phyloP scores from a whole-genome alignment of 75 land plant species.

The Ceratopteris richardii region DNA sequence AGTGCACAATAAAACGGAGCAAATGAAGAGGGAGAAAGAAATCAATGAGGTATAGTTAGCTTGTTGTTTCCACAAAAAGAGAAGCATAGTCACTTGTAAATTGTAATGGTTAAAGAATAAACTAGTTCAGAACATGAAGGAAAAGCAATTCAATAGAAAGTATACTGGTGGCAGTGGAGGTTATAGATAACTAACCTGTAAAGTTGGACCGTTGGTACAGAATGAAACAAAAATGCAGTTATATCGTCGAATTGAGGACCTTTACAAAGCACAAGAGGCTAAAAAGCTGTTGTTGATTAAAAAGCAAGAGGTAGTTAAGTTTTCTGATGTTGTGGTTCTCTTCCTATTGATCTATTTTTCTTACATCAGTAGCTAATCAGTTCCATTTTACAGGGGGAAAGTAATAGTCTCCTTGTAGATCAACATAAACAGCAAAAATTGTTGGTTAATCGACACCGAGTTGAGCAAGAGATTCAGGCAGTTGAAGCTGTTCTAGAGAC shows the following conservation, averaged over 20 bases:
- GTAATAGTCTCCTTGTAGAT: not conserved
- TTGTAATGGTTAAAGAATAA: too few species aligned
- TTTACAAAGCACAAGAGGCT: conserved; percentile 3
- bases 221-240: conserved; percentile 9
- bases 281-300: not conserved
- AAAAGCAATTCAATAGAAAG: too few species aligned
- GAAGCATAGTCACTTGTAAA: not conserved
- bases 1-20: conserved; percentile 33
- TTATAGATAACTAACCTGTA: too few species aligned
- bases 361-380: too few species aligned
- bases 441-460: not conserved
- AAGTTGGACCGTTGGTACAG: too few species aligned
- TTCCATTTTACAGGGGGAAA: conserved; percentile 4
- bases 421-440: not conserved
- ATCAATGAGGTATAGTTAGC: conserved; percentile 36
- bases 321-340: not conserved
- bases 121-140: too few species aligned
- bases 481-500: not conserved
- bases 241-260: not conserved
- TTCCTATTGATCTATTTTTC: not conserved
- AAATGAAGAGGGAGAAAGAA: conserved; percentile 27
- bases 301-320: conserved; percentile 3
- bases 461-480: conserved; percentile 7
- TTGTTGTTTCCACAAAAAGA: not conserved
- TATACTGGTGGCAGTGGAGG: too few species aligned